Evolutionary conservation across 306 rosid species (phyloP).

Genomic region (Pterocarpus macrocarpus): DNA sequence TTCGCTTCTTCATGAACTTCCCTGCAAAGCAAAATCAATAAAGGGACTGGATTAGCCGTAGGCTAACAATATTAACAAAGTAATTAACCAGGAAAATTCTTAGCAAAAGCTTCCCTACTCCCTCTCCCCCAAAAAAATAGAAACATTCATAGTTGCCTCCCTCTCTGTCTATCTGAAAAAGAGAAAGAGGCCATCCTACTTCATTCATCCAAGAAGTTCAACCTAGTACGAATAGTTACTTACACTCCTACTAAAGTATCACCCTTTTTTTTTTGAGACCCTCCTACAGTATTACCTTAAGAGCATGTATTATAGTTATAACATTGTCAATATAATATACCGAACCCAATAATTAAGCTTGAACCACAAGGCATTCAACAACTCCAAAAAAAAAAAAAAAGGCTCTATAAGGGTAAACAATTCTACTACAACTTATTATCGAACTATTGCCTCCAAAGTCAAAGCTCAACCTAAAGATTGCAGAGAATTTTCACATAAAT

Average conservation of each 20-base stretch:
- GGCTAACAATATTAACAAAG: background rate
- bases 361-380: background rate
- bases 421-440: background rate
- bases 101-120: background rate
- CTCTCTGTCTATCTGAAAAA: background rate
- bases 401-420: conserved; percentile 2
- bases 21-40: conserved; percentile 58
- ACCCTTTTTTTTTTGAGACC: background rate
- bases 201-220: conserved; percentile 22
- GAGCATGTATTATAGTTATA: background rate
- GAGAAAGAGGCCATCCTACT: background rate
- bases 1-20: conserved; percentile 95
- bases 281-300: too few relatives aligned
- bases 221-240: background rate
- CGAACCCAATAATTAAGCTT: background rate
- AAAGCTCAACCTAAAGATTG: conserved; percentile 13
- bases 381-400: background rate
- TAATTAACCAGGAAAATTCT: conserved; percentile 16
- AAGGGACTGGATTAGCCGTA: conserved; percentile 29
- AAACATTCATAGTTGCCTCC: background rate
- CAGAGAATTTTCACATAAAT: background rate
- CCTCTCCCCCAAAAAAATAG: background rate
- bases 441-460: background rate
- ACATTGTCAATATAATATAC: background rate
- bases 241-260: background rate